Evolutionary conservation across 345 rosid genomes (phyloP).

Genomic region (Lumnitzera littorea): DNA sequence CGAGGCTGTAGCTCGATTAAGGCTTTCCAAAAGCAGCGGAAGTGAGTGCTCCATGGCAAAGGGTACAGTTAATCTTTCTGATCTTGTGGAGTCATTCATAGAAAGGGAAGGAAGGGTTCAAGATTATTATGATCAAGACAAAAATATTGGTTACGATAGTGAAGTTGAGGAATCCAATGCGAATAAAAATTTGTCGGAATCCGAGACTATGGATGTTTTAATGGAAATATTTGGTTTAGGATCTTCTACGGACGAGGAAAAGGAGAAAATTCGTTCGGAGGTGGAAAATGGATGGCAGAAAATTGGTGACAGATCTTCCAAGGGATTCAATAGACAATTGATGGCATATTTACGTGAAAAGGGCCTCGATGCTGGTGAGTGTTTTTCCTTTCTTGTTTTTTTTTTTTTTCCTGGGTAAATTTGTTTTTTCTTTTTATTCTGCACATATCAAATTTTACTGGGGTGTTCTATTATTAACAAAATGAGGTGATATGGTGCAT

Average conservation of each 20-base stretch:
- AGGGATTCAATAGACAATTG: slow-evolving; percentile 33
- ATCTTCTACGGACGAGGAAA: slow-evolving; percentile 4
- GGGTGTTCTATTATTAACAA: too few relatives aligned
- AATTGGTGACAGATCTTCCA: slow-evolving; percentile 16
- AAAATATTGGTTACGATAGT: not conserved
- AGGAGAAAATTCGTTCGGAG: slow-evolving; percentile 24
- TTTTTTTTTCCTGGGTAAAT: too few relatives aligned
- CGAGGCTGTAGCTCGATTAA: slow-evolving; percentile 23
- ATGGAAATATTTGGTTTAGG: slow-evolving; percentile 3
- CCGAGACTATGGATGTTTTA: not conserved
- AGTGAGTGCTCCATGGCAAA: slow-evolving; percentile 55
- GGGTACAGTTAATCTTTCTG: slow-evolving; percentile 44
- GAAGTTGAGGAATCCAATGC: not conserved
- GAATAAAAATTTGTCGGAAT: not conserved
- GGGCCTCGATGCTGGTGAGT: slow-evolving; percentile 72
- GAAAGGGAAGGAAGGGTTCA: slow-evolving; percentile 31
- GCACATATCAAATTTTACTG: too few relatives aligned
- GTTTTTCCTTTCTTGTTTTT: too few relatives aligned
- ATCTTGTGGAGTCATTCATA: slow-evolving; percentile 70
- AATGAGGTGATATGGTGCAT: too few relatives aligned
- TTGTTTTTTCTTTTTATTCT: too few relatives aligned
- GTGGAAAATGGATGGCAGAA: slow-evolving; percentile 15
- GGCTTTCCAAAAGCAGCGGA: slow-evolving; percentile 59
- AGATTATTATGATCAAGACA: slow-evolving; percentile 3
- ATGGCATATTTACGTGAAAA: slow-evolving; percentile 50